Evolutionary conservation across 2,329 filamentous ascomycete genomes (phyloP).

Genomic region (Pyrenophora teres): DNA sequence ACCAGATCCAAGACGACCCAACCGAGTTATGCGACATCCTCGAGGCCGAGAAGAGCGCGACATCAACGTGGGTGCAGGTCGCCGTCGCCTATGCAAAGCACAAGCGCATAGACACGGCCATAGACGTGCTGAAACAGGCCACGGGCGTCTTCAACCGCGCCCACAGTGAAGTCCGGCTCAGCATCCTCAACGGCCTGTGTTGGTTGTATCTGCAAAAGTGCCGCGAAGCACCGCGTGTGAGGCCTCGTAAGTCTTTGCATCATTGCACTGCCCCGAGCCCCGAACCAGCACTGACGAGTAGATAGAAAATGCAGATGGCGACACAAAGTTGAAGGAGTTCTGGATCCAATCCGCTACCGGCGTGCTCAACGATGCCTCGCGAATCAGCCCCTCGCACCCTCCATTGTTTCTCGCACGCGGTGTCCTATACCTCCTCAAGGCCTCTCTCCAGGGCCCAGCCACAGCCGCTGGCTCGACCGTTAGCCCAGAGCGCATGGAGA

Average conservation of each 20-base stretch:
- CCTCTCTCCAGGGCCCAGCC: conserved; percentile 78
- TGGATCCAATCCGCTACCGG: conserved; percentile 90
- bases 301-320: conserved; percentile 57
- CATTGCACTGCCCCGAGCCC: background rate
- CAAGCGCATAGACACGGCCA: conserved; percentile 83
- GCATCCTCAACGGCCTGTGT: conserved; percentile 80
- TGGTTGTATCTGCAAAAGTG: conserved; percentile 93
- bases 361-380: conserved; percentile 91
- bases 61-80: conserved; percentile 97
- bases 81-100: conserved; percentile 96
- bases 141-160: conserved; percentile 71
- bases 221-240: conserved; percentile 73
- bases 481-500: conserved; percentile 72
- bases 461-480: conserved; percentile 70
- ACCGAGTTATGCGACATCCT: conserved; percentile 94
- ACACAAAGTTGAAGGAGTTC: conserved; percentile 88
- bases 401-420: conserved; percentile 90
- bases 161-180: conserved; percentile 80
- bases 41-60: conserved; percentile 89
- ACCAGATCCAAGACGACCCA: conserved; percentile 82
- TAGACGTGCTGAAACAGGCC: conserved; percentile 73
- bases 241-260: conserved; percentile 53
- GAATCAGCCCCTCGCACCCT: conserved; percentile 89
- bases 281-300: background rate
- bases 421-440: conserved; percentile 83